Evolutionary conservation across 441 rosid species (phyloP).

Genomic region (Erodium moschatum): DNA sequence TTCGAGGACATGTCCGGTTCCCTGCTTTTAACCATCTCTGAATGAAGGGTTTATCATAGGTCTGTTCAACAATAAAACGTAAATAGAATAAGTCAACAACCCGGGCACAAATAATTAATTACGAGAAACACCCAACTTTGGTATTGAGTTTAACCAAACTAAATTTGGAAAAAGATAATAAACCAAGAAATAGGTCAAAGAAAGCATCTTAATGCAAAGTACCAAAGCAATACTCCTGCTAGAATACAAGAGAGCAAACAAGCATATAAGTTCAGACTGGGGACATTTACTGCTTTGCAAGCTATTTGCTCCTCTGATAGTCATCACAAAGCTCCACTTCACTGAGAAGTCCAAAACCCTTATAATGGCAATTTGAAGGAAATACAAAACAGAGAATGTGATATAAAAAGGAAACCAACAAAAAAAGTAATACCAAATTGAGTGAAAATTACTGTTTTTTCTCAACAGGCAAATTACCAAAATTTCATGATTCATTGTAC

Average conservation of each 20-base stretch:
- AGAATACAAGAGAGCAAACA: not conserved
- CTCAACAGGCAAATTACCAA: not conserved
- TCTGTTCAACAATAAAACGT: constrained; percentile 38
- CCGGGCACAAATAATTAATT: constrained; percentile 1
- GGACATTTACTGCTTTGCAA: too few relatives aligned
- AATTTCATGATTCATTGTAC: not conserved
- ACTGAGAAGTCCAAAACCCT: not conserved
- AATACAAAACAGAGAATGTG: not conserved
- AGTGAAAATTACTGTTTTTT: not conserved
- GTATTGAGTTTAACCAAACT: not conserved
- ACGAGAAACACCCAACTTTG: not conserved
- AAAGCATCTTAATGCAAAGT: not conserved
- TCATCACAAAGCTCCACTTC: too few relatives aligned
- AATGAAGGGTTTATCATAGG: constrained; percentile 69
- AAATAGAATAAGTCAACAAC: constrained; percentile 18
- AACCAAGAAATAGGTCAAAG: not conserved
- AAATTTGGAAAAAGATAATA: not conserved
- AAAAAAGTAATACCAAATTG: too few relatives aligned
- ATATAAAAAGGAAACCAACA: not conserved
- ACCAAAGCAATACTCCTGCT: not conserved
- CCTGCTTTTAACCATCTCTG: constrained; percentile 79
- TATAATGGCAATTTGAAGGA: not conserved
- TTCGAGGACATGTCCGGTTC: constrained; percentile 72
- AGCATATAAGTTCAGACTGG: not conserved
- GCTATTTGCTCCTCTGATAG: too few relatives aligned